Base-by-base conservation (phyloP, 305 asterid genomes). In the Fraxinus baroniana region DNA sequence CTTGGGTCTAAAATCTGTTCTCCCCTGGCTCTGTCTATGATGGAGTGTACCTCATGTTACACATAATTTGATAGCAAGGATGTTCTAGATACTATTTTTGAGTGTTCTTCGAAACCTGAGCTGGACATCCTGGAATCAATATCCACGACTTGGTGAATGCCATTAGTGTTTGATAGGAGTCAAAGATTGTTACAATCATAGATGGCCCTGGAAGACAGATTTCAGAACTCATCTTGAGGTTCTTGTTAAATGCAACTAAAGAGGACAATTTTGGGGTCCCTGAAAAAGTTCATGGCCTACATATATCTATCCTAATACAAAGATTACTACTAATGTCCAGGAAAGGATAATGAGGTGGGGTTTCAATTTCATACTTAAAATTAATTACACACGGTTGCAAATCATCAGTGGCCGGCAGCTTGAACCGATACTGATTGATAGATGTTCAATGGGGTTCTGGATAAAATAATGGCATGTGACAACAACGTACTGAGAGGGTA, bases 391-490 rank as follows among this genome's bases (percentile, higher is more conserved):
- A 78, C 64, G 85, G 81, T 46, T 72, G 80, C 81, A 77, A 88
- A 72, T 80, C 79, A 86, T 83, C 82, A 78, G 87, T 86, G 93
- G 93, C 88, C 86, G 89, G 90, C 92, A 90, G 78, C 74, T 62
- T 74, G 26, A 78, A 74, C 52, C 79, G 88, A 84, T 82, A 74
- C 52, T 80, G 88, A 84, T 82, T 37, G 78, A 79, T 20, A 44
- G 77, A 83, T 81, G 87, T 83, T 78, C 49, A 82, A 83, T 78
- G 78, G 77, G 79, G 77, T 57, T 82, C 82, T 62, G 80, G 85
- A 89, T 86, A 85, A 79, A 83, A 85, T 86, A 84, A 78, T 76
- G 85, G 77, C 92, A 91, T 89, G 90, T 90, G 97, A 88, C 74
- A 76, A 30, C 74, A 84, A 72, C 86, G 87, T 85, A 83, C 82